A percentile compares a stretch with the other conserved stretches of the same genome.
These are phyloP conservation scores for Solanum chiquidenum DNA, from an alignment of 257 asterid genomes.

Conservation along the genomic window DNA sequence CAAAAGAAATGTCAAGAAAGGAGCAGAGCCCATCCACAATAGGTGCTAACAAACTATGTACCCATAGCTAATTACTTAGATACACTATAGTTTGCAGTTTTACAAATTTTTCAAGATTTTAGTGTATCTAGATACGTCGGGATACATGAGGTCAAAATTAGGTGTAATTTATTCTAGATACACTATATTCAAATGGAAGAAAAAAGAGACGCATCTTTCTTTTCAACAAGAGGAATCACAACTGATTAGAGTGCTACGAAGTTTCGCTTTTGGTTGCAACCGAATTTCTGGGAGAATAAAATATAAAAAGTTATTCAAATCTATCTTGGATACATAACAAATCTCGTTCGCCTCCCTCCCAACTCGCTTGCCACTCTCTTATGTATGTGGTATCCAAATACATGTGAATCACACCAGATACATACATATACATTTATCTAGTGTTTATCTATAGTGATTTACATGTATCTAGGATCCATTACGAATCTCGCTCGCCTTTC, in stretches of 20 bases:
- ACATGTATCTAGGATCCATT: neutral
- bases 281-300: neutral
- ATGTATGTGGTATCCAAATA: neutral
- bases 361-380: neutral
- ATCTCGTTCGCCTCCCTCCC: neutral
- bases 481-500: neutral
- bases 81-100: neutral
- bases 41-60: slow-evolving; percentile 17
- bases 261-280: neutral
- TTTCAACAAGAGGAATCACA: too few species aligned
- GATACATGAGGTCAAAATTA: neutral
- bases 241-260: too few species aligned
- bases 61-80: too few species aligned
- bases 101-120: neutral
- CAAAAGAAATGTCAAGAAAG: slow-evolving; percentile 56
- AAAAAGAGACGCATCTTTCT: too few species aligned
- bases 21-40: slow-evolving; percentile 77
- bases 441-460: neutral
- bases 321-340: neutral
- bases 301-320: too few species aligned
- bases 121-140: neutral
- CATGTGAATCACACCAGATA: neutral
- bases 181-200: neutral
- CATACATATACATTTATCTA: too few species aligned
- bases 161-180: too few species aligned